Evolutionary conservation across 176 grass and related monocot species (phyloP), one percentile per base, ranked within the genome.

Genomic region (Musa acuminata): DNA sequence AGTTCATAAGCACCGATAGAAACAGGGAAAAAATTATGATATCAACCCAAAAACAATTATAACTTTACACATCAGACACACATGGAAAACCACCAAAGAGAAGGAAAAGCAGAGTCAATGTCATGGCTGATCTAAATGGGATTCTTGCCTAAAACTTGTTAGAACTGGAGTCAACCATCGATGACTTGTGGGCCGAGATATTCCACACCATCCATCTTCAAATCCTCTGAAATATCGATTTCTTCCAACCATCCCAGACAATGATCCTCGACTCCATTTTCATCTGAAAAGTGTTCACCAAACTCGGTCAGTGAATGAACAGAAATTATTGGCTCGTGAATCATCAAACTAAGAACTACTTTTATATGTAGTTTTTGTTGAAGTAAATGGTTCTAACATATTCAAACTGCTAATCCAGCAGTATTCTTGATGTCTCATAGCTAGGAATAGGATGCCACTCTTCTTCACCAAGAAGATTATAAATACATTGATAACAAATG

Each of bases 141-240:
- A 59, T 14, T 59, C 8, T 59, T 59, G 65, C 27, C 65, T 35
- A 67, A 13, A 29, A 2, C 27, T 43, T 19, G 64, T 51, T 48
- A 51, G 14, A 80, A 72, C 13, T 27, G 71, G 26, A 9, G 16
- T 86, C 49, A 52, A 14, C 76, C 53, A 65, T 84, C 86, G 9
- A 89, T 86, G 51, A 98, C 81, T 26, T 75, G 87, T 5, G 94
- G 90, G 53, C 86, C 94, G 0, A 89, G 74, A 2, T 98, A 98
- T 9, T 58, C 86, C 27, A 80, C 79, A 12, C 50, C 10, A 64
- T n/a, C 20, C 60, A 63, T 63, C 60, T 63, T 21, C 60, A 16
- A 63, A 10, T 64, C 3, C n/a, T 21, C 11, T 4, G n/a, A 26
- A 64, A 21, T 13, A 25, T 27, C 11, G 53, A 87, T 78, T 87